Evolutionary conservation across 2,329 filamentous ascomycete genomes (phyloP), one percentile per base, ranked within the genome.

Genomic region (Colletotrichum nymphaeae): DNA sequence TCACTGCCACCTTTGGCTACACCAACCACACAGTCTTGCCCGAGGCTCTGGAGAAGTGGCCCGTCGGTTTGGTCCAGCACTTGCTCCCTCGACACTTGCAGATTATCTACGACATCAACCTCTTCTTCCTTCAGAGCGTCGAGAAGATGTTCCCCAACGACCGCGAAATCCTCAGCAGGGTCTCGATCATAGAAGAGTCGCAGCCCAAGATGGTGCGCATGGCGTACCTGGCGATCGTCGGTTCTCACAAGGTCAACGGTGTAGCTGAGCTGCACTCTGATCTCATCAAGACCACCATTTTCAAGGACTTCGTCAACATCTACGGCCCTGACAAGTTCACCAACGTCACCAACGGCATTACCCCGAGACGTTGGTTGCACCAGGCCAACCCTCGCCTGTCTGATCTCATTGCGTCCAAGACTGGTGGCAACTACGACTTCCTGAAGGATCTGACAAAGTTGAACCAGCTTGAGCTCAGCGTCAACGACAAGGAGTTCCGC

Each of bases 211-310:
- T 98, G 94, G 93, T 99, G 74, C 93, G 96, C 81, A 99, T 99
- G 97, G 97, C 97, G 2, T 97, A 91, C 83, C 87, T 99, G 64
- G 97, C 97, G 75, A 93, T 98, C 80, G 95, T 99, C 78, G 97
- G 97, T 60, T 98, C 97, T 46, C 97, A 98, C 90, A 99, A 98
- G 87, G 95, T 99, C 86, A 99, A 99, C 78, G 97, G 97, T 82
- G 97, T 99, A 46, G 97, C 97, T 42, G 97, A 99, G 85, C 86
- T 99, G 76, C 97, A 99, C 85, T 99, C 97, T 0, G 97, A 99
- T 81, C 88, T 99, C 72, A 98, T 99, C 87, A 97, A 97, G 87
- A 97, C 95, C 0, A 99, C 97, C n/a, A 97, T 99, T 78, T 98
- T 99, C 91, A 98, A 97, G 84, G 97, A 99, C 83, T 99, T 99